Conservation (phyloP, 768 basidiomycete genomes). For the Coprinellus aureogranulatus region DNA sequence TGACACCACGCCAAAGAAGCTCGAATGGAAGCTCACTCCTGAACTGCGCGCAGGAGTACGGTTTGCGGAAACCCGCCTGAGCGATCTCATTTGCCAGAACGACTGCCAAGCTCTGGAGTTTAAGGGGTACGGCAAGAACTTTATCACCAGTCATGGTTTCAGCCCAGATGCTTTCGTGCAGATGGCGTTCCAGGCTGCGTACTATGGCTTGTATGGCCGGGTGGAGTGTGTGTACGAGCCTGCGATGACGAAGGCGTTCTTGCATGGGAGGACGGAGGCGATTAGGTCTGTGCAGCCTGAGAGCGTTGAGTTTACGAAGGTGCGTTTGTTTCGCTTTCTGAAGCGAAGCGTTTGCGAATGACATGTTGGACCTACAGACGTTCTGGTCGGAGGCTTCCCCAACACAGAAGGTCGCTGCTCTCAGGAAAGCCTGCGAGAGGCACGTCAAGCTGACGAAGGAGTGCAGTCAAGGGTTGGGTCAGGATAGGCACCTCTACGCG, state of each 20-base stretch:
- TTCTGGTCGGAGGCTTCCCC: constrained; percentile 81
- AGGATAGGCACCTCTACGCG: constrained; percentile 95
- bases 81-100: constrained; percentile 97
- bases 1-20: constrained; percentile 90
- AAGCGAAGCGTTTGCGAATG: background rate
- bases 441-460: constrained; percentile 86
- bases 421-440: constrained; percentile 80
- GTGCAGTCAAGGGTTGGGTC: constrained; percentile 86
- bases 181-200: constrained; percentile 98
- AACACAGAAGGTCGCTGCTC: constrained; percentile 66
- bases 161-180: constrained; percentile 98
- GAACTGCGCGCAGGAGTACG: constrained; percentile 83
- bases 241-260: constrained; percentile 95
- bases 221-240: constrained; percentile 97
- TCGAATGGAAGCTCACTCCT: constrained; percentile 89
- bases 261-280: constrained; percentile 94
- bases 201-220: constrained; percentile 87
- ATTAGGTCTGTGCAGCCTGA: constrained; percentile 87
- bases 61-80: constrained; percentile 91
- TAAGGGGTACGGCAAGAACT: constrained; percentile 88
- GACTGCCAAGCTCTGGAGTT: constrained; percentile 95
- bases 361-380: constrained; percentile 41
- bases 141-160: constrained; percentile 92
- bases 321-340: constrained; percentile 23
- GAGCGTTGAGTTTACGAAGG: constrained; percentile 85